These are phyloP conservation scores for Bothriochloa decipiens DNA, from an alignment of 176 grass and related monocot species.

Conservation along the genomic window DNA sequence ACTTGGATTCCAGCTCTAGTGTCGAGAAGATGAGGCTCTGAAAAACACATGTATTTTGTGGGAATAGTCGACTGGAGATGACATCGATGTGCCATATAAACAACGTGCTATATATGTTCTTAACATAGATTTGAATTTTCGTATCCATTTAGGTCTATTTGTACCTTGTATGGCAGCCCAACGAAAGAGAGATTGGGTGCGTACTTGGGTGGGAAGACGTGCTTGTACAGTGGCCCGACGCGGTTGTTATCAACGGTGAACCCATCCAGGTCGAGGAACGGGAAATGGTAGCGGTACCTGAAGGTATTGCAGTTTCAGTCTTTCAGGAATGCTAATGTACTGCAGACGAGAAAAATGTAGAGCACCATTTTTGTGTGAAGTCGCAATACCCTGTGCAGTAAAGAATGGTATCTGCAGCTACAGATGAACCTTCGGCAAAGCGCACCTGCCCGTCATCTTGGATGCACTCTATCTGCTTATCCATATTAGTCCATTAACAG, in stretches of 20 bases:
- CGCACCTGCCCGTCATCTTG: constrained; percentile 41
- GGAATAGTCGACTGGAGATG: neutral
- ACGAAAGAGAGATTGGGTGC: constrained; percentile 49
- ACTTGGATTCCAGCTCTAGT: constrained; percentile 56
- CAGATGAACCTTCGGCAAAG: constrained; percentile 43
- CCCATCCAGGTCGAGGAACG: constrained; percentile 51
- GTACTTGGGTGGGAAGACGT: constrained; percentile 47
- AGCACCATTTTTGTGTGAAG: no score
- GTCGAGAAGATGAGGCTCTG: constrained; percentile 51
- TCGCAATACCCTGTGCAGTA: constrained; percentile 59
- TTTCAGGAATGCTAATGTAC: neutral
- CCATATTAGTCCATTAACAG: neutral
- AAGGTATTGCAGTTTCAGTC: neutral
- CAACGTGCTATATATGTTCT: no score
- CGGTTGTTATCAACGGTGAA: constrained; percentile 55
- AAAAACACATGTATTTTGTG: neutral
- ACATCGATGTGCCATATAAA: neutral
- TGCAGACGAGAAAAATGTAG: neutral
- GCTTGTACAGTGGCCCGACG: constrained; percentile 56
- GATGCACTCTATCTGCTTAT: constrained; percentile 46
- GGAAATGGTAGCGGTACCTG: constrained; percentile 60
- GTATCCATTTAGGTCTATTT: neutral
- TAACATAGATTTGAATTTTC: neutral
- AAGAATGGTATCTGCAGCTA: constrained; percentile 48
- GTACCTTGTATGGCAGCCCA: constrained; percentile 43